Evolutionary conservation across 257 asterid genomes (phyloP), one percentile per base, ranked within the genome.

Genomic region (Przewalskia tangutica): DNA sequence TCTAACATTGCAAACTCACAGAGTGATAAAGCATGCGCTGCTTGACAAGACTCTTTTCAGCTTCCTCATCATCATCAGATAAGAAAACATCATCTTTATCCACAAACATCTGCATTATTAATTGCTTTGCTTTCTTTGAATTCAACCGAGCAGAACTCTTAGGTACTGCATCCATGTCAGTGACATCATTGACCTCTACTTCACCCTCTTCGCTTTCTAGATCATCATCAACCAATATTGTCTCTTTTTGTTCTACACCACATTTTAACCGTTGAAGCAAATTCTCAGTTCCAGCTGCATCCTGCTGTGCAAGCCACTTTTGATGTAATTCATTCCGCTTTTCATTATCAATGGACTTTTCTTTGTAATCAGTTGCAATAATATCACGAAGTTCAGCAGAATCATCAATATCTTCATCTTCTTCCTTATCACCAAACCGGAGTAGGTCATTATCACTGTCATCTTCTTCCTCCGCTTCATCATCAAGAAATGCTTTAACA

Each of bases 251-350:
- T 82, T 83, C 88, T 3, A 89, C 80, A 64, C 91, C 89, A 83
- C 88, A 90, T 81, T 91, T 94, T 77, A 95, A 82, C 85, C 86
- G 89, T 87, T 95, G 97, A 85, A 95, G 82, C 83, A 95, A 92
- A 85, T 91, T 88, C 79, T 94, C 95, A 80, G 99, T 95, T 88
- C 98, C 98, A 16, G 93, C 91, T 48, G 96, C 98, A 91, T 95
- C 99, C 89, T 94, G 98, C 83, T 91, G 98, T 85, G 92, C 97
- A 84, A 95, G 99, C 99, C 99, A 95, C 89, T 89, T 91, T 82
- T 90, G 97, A 87, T 95, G 99, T 84, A 95, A 97, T 85, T 91
- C 97, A 85, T 91, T 87, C 68, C 99, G 95, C 67, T 70, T 90
- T 82, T 91, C 97, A 34, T 82, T 87, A 75, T 95, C 99, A 62